These are phyloP conservation scores for Bryoglossum gracile DNA, from an alignment of 495 filamentous ascomycete genomes.

Conservation along the genomic window DNA sequence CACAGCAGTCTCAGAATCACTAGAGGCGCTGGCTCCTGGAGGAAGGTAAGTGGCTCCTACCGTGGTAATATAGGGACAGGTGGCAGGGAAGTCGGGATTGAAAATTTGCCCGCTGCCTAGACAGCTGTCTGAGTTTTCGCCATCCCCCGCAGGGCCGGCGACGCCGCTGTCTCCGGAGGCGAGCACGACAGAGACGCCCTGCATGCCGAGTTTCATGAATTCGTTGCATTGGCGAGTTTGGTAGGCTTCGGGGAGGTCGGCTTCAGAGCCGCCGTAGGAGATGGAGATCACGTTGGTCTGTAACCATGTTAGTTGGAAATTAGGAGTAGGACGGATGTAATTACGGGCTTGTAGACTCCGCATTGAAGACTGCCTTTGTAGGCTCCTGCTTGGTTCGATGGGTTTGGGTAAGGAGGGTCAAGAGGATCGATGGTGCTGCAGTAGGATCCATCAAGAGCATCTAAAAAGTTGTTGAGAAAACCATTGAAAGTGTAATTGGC, in stretches of 20 bases:
- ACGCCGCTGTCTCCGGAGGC: conserved; percentile 35
- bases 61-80: conserved; percentile 41
- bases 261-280: conserved; percentile 49
- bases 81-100: conserved; percentile 32
- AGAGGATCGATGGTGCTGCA: conserved; percentile 32
- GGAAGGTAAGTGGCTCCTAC: conserved; percentile 36
- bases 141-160: conserved; percentile 33
- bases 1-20: conserved; percentile 28
- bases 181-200: conserved; percentile 31
- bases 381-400: conserved; percentile 31
- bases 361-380: conserved; percentile 56
- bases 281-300: conserved; percentile 52
- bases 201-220: conserved; percentile 35
- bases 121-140: background rate
- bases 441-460: conserved; percentile 57
- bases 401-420: conserved; percentile 42
- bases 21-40: conserved; percentile 11
- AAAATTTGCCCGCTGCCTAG: conserved; percentile 21
- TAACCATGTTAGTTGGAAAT: conserved; percentile 22
- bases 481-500: conserved; percentile 29
- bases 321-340: conserved; percentile 1
- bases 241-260: conserved; percentile 43
- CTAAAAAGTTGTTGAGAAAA: conserved; percentile 42
- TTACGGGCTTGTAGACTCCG: conserved; percentile 42
- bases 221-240: conserved; percentile 20